Evolutionary conservation across 1,139 yeast genomes (phyloP).

Genomic region (Lodderomyces jiufengensis): DNA sequence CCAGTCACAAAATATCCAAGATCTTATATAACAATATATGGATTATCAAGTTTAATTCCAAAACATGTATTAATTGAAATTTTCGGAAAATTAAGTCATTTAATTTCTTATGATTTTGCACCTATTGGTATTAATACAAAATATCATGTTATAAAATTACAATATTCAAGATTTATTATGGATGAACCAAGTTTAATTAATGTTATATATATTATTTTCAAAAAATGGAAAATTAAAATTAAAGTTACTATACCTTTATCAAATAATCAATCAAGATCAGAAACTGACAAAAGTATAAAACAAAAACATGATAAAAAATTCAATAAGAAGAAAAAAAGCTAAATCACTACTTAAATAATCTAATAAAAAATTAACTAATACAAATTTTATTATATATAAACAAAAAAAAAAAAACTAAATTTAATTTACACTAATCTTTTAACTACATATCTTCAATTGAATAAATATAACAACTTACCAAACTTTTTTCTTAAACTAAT

Average conservation of each 20-base stretch:
- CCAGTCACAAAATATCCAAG: constrained; percentile 2
- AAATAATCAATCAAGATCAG: neutral
- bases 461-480: too few species aligned
- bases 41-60: constrained; percentile 7
- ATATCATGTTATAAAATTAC: constrained; percentile 11
- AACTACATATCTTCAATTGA: too few species aligned
- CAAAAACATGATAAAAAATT: too few species aligned
- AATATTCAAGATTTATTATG: constrained; percentile 8
- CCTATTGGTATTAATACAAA: constrained; percentile 7
- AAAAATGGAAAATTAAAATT: constrained; percentile 2
- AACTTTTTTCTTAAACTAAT: constrained; percentile 44
- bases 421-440: too few species aligned
- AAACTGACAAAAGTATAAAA: too few species aligned
- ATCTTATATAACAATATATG: constrained; percentile 9
- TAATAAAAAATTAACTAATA: too few species aligned
- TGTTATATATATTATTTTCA: neutral
- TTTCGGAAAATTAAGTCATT: constrained; percentile 8
- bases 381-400: too few species aligned
- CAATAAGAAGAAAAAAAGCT: too few species aligned
- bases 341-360: too few species aligned
- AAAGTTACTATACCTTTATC: neutral
- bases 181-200: neutral
- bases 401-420: too few species aligned
- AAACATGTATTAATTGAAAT: constrained; percentile 4
- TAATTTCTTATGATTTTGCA: constrained; percentile 10